Evolutionary conservation across 768 basidiomycete genomes (phyloP).

Genomic region (Phanerodontia chrysosporium): DNA sequence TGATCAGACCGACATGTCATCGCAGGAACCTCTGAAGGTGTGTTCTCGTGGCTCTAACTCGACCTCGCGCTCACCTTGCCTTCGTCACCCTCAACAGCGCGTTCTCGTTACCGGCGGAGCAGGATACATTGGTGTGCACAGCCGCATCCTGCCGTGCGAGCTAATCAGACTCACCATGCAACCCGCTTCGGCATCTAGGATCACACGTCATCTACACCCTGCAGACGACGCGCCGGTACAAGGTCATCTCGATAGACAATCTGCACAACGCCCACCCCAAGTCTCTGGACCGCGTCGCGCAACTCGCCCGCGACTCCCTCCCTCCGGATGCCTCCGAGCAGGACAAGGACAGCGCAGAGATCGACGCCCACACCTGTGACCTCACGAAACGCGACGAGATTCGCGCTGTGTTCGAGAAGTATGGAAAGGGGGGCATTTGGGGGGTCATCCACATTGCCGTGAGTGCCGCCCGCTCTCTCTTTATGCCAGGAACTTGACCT

Average conservation of each 20-base stretch:
- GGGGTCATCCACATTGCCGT: constrained; percentile 95
- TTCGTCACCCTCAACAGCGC: constrained; percentile 33
- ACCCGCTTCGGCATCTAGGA: constrained; percentile 40
- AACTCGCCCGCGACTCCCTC: constrained; percentile 74
- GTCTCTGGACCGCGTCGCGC: constrained; percentile 70
- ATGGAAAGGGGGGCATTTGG: constrained; percentile 90
- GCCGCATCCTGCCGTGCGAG: not conserved
- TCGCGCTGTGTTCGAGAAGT: constrained; percentile 74
- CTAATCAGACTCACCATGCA: constrained; percentile 9
- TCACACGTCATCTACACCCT: constrained; percentile 90
- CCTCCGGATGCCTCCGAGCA: constrained; percentile 57
- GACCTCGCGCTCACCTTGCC: not conserved
- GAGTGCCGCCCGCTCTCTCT: constrained; percentile 27
- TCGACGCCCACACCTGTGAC: constrained; percentile 70
- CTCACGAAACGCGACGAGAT: constrained; percentile 71
- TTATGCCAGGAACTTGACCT: not conserved
- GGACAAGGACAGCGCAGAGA: constrained; percentile 68
- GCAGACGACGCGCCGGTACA: constrained; percentile 83
- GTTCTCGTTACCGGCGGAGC: constrained; percentile 78
- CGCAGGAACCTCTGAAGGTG: constrained; percentile 9
- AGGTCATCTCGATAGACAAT: constrained; percentile 94
- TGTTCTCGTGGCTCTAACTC: not conserved
- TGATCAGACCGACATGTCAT: not conserved
- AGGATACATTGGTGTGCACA: constrained; percentile 76
- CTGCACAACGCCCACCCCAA: constrained; percentile 84